Evolutionary conservation across 768 basidiomycete genomes (phyloP).

Genomic region (Serendipita sp.): DNA sequence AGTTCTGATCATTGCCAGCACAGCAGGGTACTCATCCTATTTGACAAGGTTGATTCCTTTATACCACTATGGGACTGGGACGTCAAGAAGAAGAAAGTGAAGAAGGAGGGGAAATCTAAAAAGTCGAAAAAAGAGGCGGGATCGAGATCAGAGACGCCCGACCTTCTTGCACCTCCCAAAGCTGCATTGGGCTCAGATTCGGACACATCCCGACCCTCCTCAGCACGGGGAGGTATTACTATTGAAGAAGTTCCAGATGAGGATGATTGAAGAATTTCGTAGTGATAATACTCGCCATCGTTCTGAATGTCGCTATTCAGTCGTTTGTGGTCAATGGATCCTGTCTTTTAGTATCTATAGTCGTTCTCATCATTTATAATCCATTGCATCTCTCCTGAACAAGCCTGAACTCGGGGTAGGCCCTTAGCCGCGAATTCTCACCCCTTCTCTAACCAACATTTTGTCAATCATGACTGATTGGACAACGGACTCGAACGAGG

Average conservation of each 20-base stretch:
- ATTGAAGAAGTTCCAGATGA: slow-evolving; percentile 5
- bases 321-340: background rate
- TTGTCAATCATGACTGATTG: slow-evolving; percentile 32
- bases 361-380: background rate
- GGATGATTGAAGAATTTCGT: background rate
- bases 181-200: background rate
- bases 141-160: background rate
- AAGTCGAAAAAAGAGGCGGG: slow-evolving; percentile 26
- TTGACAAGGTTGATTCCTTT: slow-evolving; percentile 78
- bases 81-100: slow-evolving; percentile 51
- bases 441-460: background rate
- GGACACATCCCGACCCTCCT: background rate
- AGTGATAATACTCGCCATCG: no score
- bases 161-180: background rate
- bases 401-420: background rate
- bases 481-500: slow-evolving; percentile 68
- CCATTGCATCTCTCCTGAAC: background rate
- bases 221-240: slow-evolving; percentile 1
- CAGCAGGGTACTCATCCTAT: background rate
- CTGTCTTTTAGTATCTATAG: background rate
- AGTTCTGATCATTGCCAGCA: slow-evolving; percentile 23
- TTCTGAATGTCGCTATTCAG: no score
- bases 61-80: slow-evolving; percentile 98
- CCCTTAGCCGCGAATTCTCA: background rate
- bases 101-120: slow-evolving; percentile 33